Conservation (phyloP, 2,329 filamentous ascomycete species). For the Ophiostoma sp. region DNA sequence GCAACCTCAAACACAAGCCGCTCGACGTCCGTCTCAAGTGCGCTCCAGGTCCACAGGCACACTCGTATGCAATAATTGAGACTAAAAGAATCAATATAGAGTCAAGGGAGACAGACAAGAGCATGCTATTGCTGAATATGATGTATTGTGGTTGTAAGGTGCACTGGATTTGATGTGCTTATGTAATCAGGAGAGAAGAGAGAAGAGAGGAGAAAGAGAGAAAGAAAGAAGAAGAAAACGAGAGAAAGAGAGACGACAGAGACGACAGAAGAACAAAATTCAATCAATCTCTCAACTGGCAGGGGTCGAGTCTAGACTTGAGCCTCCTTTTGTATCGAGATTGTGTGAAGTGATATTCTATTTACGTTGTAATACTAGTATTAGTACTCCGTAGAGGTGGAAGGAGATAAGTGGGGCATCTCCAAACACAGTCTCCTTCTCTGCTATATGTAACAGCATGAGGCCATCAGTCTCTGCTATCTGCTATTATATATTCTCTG, state of each 20-base stretch:
- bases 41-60: neutral
- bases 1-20: slow-evolving; percentile 31
- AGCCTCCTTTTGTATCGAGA: neutral
- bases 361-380: neutral
- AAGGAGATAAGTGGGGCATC: neutral
- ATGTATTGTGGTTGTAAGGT: too few relatives aligned
- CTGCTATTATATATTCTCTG: too few relatives aligned
- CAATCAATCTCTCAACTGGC: neutral
- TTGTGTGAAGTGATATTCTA: neutral
- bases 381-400: too few relatives aligned
- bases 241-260: neutral
- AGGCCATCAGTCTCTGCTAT: too few relatives aligned
- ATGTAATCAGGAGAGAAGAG: neutral
- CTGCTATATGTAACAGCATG: too few relatives aligned
- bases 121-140: neutral
- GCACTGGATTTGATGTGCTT: too few relatives aligned
- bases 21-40: slow-evolving; percentile 33
- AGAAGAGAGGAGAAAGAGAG: neutral
- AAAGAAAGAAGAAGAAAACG: neutral
- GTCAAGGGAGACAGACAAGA: neutral
- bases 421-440: too few relatives aligned
- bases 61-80: neutral
- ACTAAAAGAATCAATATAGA: neutral
- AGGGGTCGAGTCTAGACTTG: slow-evolving; percentile 3
- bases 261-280: neutral